These are phyloP conservation scores for Aureobasidium sp. DNA, from an alignment of 2,329 filamentous ascomycete genomes.

Conservation along the genomic window DNA sequence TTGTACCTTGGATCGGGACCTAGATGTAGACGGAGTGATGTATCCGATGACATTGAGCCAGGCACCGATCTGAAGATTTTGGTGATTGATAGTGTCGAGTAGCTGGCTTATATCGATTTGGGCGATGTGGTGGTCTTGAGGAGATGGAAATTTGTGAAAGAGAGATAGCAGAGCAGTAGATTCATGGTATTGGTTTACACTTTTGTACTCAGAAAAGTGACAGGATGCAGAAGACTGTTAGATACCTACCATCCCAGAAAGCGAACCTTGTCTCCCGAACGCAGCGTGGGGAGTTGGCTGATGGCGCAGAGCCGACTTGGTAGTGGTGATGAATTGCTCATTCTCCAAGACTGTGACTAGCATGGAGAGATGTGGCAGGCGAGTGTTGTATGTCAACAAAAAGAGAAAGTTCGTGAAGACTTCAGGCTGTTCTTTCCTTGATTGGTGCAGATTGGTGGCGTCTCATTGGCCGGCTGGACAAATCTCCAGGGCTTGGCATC, in stretches of 20 bases:
- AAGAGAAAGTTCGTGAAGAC: background rate
- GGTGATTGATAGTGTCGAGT: constrained; percentile 53
- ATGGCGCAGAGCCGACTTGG: constrained; percentile 45
- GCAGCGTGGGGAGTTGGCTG: constrained; percentile 37
- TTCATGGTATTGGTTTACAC: constrained; percentile 51
- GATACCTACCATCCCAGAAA: constrained; percentile 78
- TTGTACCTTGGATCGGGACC: constrained; percentile 48
- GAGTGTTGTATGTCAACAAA: background rate
- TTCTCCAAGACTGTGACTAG: background rate
- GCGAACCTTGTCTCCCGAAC: constrained; percentile 67
- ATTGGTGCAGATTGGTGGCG: background rate
- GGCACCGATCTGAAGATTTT: constrained; percentile 61
- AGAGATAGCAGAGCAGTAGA: constrained; percentile 55
- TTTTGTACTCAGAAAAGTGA: constrained; percentile 24
- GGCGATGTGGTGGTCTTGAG: constrained; percentile 15
- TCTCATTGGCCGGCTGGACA: background rate
- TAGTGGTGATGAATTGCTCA: constrained; percentile 36
- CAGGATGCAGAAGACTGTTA: background rate
- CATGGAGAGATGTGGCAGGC: too few species aligned
- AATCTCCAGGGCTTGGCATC: constrained; percentile 1
- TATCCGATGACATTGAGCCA: constrained; percentile 91
- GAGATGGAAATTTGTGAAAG: constrained; percentile 54
- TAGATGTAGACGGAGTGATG: constrained; percentile 4
- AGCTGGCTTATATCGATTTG: constrained; percentile 56
- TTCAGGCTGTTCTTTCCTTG: background rate